phyloP scores from a whole-genome alignment of 179 eudicot species.

The Sideroxylon spinosum region DNA sequence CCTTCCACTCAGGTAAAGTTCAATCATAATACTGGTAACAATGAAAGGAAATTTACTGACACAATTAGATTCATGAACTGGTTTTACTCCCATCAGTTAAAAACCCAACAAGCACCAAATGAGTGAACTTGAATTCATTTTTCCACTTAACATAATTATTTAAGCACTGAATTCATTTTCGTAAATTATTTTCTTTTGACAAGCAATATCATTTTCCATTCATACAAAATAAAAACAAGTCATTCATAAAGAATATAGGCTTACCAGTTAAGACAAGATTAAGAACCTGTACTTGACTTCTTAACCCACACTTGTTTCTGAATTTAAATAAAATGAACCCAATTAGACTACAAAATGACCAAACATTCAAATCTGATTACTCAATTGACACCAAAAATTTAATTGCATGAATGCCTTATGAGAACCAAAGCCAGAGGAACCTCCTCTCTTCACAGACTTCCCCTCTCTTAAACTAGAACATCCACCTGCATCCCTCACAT shows the following conservation, averaged over 20 bases:
- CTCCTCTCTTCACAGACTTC: conserved; percentile 59
- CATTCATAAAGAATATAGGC: conserved; percentile 15
- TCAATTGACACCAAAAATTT: neutral
- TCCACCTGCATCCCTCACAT: conserved; percentile 54
- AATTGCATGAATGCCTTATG: conserved; percentile 58
- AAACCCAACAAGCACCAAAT: too few relatives aligned
- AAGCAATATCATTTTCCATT: neutral
- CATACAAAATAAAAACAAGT: neutral
- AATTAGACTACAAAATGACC: conserved; percentile 10
- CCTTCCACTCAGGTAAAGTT: too few relatives aligned
- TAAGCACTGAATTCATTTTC: neutral
- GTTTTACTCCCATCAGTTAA: too few relatives aligned
- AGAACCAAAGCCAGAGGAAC: conserved; percentile 45
- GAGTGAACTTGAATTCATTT: too few relatives aligned
- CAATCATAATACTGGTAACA: too few relatives aligned
- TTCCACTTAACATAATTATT: neutral
- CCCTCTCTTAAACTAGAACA: conserved; percentile 32
- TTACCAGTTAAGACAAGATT: conserved; percentile 42
- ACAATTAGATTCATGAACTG: too few relatives aligned
- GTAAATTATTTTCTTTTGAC: neutral
- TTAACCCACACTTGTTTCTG: conserved; percentile 98
- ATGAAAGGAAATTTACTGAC: too few relatives aligned
- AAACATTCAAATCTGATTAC: neutral
- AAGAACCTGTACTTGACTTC: conserved; percentile 73
- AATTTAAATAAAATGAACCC: conserved; percentile 17